Evolutionary conservation across 345 rosid genomes (phyloP).

Genomic region (Cochlearia excelsa): DNA sequence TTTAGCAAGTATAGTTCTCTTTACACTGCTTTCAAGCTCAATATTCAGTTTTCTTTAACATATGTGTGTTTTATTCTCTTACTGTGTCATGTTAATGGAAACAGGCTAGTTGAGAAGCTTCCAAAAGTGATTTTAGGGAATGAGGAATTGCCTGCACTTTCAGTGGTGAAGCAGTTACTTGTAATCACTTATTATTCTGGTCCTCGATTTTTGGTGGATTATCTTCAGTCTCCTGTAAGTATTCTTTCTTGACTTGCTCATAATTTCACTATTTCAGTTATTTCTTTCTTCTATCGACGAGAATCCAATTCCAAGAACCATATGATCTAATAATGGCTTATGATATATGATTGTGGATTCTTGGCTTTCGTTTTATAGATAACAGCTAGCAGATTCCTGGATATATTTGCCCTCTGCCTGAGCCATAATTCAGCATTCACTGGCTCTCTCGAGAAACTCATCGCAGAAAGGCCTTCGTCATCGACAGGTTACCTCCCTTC

Average conservation of each 20-base stretch:
- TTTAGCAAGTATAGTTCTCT: slow-evolving; percentile 60
- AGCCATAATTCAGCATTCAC: slow-evolving; percentile 61
- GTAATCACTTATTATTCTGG: slow-evolving; percentile 79
- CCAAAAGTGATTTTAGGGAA: slow-evolving; percentile 74
- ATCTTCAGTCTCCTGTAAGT: slow-evolving; percentile 89
- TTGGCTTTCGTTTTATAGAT: slow-evolving; percentile 45
- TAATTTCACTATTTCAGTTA: slow-evolving; percentile 17
- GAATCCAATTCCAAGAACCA: background rate
- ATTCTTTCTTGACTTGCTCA: slow-evolving; percentile 29
- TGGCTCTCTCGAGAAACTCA: slow-evolving; percentile 73
- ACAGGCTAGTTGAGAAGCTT: slow-evolving; percentile 81
- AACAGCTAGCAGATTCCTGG: slow-evolving; percentile 78
- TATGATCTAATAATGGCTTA: slow-evolving; percentile 12
- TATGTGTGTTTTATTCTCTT: slow-evolving; percentile 8
- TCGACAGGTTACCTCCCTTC: slow-evolving; percentile 73
- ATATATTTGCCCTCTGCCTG: slow-evolving; percentile 67
- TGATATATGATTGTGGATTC: slow-evolving; percentile 15
- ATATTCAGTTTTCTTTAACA: slow-evolving; percentile 1
- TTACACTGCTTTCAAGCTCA: slow-evolving; percentile 9
- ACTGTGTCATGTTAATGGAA: slow-evolving; percentile 7
- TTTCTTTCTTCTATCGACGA: slow-evolving; percentile 21
- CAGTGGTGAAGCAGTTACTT: slow-evolving; percentile 75
- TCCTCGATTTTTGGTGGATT: slow-evolving; percentile 62
- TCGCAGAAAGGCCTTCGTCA: slow-evolving; percentile 55
- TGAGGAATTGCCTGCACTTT: slow-evolving; percentile 66